A percentile compares a stretch with the other conserved stretches of the same genome.
phyloP scores from a whole-genome alignment of 1,284 basidiomycete species.

The Sporisorium reilianum region DNA sequence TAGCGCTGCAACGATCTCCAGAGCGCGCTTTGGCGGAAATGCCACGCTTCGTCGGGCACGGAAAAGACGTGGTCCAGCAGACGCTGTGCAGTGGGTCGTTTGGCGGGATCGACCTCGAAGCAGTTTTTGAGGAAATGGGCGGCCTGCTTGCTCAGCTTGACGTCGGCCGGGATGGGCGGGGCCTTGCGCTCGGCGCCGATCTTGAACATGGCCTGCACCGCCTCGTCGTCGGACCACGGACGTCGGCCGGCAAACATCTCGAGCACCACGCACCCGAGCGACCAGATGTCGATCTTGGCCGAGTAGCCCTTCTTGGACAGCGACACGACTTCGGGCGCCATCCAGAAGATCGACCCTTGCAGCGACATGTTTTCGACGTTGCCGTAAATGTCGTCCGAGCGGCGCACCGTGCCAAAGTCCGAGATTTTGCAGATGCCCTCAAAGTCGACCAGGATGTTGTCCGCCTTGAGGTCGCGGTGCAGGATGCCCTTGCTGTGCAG shows the following conservation, averaged over 20 bases:
- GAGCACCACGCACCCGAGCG: conserved; percentile 93
- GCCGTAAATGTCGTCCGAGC: conserved; percentile 80
- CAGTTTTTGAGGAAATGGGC: conserved; percentile 89
- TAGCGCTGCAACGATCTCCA: conserved; percentile 41
- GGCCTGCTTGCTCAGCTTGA: conserved; percentile 80
- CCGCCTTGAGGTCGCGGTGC: conserved; percentile 96
- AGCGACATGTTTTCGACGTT: conserved; percentile 81
- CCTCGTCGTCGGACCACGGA: conserved; percentile 91
- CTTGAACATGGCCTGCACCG: conserved; percentile 93
- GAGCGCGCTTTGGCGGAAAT: conserved; percentile 56
- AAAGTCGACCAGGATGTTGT: conserved; percentile 96
- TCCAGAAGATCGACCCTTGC: conserved; percentile 98
- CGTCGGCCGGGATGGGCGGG: conserved; percentile 88
- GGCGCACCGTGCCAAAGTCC: conserved; percentile 78
- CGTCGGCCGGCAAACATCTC: conserved; percentile 97
- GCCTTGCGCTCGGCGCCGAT: conserved; percentile 83
- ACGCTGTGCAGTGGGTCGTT: conserved; percentile 85
- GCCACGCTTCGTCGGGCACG: conserved; percentile 64
- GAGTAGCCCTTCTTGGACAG: conserved; percentile 84
- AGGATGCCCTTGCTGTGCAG: conserved; percentile 91
- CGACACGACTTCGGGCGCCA: conserved; percentile 96
- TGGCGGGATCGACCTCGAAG: conserved; percentile 88
- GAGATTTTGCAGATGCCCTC: conserved; percentile 96
- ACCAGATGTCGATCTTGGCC: conserved; percentile 98
- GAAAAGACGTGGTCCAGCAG: conserved; percentile 85